phyloP scores from a whole-genome alignment of 83 land plant genomes.

The Picea abies region DNA sequence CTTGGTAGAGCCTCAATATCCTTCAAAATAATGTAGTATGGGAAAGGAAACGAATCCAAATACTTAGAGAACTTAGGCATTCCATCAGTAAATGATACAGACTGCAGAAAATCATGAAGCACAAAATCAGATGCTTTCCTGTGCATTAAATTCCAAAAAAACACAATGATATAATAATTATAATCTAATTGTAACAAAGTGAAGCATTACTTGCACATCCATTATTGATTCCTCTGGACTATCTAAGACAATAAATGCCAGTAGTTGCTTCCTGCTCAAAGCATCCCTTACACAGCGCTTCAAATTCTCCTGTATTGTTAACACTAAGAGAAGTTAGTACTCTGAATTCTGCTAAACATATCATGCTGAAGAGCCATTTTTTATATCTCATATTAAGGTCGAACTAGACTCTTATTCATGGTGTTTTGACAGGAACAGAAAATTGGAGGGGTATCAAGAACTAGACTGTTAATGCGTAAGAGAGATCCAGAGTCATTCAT shows the following conservation, averaged over 20 bases:
- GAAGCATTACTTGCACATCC: slow-evolving; percentile 61
- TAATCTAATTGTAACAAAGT: not conserved
- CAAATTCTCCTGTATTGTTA: slow-evolving; percentile 54
- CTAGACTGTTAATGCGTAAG: not conserved
- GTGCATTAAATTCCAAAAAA: not conserved
- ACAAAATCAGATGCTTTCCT: slow-evolving; percentile 6
- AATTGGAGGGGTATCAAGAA: not conserved
- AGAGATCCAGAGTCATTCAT: not conserved
- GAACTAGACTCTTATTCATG: not conserved
- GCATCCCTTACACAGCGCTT: slow-evolving; percentile 78
- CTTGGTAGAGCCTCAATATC: slow-evolving; percentile 90
- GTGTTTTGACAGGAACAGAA: not conserved
- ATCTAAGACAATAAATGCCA: slow-evolving; percentile 88
- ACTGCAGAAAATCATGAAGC: slow-evolving; percentile 44
- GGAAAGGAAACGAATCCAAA: slow-evolving; percentile 92
- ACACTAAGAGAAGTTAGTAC: not conserved
- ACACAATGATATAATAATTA: not conserved
- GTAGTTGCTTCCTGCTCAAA: slow-evolving; percentile 71
- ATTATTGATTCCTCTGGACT: slow-evolving; percentile 82
- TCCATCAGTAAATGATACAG: slow-evolving; percentile 62
- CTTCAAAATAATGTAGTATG: slow-evolving; percentile 83
- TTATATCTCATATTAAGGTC: not conserved
- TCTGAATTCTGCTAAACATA: not conserved
- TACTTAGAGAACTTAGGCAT: slow-evolving; percentile 74
- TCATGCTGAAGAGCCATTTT: not conserved